These are phyloP conservation scores for Cyclocybe cylindracea DNA, from an alignment of 768 basidiomycete species.

Conservation along the genomic window DNA sequence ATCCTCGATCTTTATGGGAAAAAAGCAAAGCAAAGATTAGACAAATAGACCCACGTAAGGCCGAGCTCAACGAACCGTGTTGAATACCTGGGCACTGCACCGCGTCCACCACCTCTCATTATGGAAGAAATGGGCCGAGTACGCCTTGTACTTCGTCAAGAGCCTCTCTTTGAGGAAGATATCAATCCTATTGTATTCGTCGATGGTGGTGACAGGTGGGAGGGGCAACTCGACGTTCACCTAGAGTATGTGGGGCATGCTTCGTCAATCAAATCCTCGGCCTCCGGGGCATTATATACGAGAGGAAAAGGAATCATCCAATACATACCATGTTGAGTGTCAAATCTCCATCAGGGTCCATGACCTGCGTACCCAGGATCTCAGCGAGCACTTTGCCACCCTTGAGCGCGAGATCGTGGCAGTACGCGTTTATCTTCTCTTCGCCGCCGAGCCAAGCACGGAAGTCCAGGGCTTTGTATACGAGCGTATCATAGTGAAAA, in stretches of 20 bases:
- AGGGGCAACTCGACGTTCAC: conserved; percentile 38
- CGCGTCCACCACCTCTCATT: conserved; percentile 41
- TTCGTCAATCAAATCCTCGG: not conserved
- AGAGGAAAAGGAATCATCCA: not conserved
- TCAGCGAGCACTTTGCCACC: conserved; percentile 65
- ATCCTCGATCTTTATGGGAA: too few relatives aligned
- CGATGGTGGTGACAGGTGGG: conserved; percentile 17
- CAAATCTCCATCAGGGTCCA: conserved; percentile 59
- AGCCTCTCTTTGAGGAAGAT: conserved; percentile 26
- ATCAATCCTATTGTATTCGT: conserved; percentile 17
- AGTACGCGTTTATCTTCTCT: conserved; percentile 67
- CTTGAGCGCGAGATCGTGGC: conserved; percentile 62
- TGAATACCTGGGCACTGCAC: conserved; percentile 42
- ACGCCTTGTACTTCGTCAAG: conserved; percentile 29
- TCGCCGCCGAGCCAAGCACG: conserved; percentile 78
- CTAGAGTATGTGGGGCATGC: conserved; percentile 12
- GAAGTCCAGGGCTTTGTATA: conserved; percentile 62
- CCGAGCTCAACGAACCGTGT: conserved; percentile 23
- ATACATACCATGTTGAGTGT: conserved; percentile 68
- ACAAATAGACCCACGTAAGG: too few relatives aligned
- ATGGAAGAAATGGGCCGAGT: conserved; percentile 33
- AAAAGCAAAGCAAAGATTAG: too few relatives aligned
- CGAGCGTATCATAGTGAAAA: not conserved
- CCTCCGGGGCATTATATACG: not conserved
- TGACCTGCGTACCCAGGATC: conserved; percentile 58